Evolutionary conservation across 2,329 filamentous ascomycete species (phyloP).

Genomic region (Phyllosticta paracitricarpa): DNA sequence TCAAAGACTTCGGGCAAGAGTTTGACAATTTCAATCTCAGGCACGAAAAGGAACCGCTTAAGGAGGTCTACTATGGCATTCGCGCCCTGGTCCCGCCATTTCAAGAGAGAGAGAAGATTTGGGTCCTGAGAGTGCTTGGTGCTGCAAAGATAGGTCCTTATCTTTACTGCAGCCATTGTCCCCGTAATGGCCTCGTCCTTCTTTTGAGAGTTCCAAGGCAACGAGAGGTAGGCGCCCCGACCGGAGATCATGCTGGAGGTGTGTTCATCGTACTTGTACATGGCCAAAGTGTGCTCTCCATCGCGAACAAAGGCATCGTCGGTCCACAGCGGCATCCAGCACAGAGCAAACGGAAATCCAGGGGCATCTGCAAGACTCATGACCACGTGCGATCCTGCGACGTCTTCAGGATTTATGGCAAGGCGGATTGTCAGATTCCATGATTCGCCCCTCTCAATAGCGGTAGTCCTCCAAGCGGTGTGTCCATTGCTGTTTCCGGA

Average conservation of each 20-base stretch:
- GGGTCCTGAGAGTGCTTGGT: constrained; percentile 92
- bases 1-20: constrained; percentile 82
- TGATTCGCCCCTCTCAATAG: constrained; percentile 63
- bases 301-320: constrained; percentile 82
- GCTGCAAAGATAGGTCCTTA: constrained; percentile 85
- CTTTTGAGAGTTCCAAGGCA: constrained; percentile 70
- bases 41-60: constrained; percentile 80
- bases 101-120: constrained; percentile 69
- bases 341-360: constrained; percentile 78
- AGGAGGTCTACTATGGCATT: constrained; percentile 65
- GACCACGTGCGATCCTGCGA: constrained; percentile 73
- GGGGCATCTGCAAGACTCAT: constrained; percentile 84
- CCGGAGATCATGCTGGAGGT: constrained; percentile 65
- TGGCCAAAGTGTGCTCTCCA: constrained; percentile 65
- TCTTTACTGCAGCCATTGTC: constrained; percentile 63
- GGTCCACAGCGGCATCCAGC: constrained; percentile 91
- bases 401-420: constrained; percentile 67
- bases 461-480: constrained; percentile 82
- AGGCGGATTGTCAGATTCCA: constrained; percentile 88
- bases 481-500: constrained; percentile 70
- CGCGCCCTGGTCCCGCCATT: constrained; percentile 69
- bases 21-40: constrained; percentile 96
- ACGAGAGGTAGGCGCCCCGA: constrained; percentile 74
- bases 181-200: constrained; percentile 68
- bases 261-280: constrained; percentile 88